Evolutionary conservation across 1,284 basidiomycete genomes (phyloP), one percentile per base, ranked within the genome.

Genomic region (Calocybe gambosa): DNA sequence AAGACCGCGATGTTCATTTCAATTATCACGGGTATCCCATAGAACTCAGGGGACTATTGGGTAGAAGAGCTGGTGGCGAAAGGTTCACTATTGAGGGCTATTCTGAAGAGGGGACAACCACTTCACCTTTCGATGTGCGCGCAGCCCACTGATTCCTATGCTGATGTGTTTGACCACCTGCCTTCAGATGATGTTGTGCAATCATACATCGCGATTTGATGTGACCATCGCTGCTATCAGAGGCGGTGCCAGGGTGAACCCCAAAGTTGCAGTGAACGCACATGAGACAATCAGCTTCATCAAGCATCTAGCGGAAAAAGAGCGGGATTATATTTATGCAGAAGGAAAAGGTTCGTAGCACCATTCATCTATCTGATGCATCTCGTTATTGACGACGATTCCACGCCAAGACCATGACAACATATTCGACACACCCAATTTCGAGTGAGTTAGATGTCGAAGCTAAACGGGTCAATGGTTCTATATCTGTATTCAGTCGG

Each of bases 11-110:
- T 0, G 67, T 93, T 37, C 75, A 89, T 58, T 76, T 92, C 68
- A 91, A 90, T 67, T 93, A 89, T 68, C 92, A 93, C 62, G 86
- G 89, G 1, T 92, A 88, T 59, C 80, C 82, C 0, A 73, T 77
- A 36, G 83, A 87, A 59, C 61, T 87, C 40, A 71, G 75, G 56
- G 79, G 81, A 4, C 54, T 87, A 53, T 59, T 87, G 43, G 82
- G 77, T 42, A 82, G 80, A 1, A 67, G 82, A 5, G 70, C 70
- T 16, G 63, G 65, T 23, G 50, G 76, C 34, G 69, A 73, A 1
- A 66, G 80, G 42, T 65, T 82, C 20, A 61, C 68, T 0, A 77
- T 85, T 28, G 70, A 69, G 31, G 82, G 82, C 5, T 82, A 84
- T 56, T 67, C 63, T 34, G 82, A 85, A 59, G 83, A 85, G 62